Conservation (phyloP, 2,329 filamentous ascomycete genomes). For the Leptographium lundbergii region DNA sequence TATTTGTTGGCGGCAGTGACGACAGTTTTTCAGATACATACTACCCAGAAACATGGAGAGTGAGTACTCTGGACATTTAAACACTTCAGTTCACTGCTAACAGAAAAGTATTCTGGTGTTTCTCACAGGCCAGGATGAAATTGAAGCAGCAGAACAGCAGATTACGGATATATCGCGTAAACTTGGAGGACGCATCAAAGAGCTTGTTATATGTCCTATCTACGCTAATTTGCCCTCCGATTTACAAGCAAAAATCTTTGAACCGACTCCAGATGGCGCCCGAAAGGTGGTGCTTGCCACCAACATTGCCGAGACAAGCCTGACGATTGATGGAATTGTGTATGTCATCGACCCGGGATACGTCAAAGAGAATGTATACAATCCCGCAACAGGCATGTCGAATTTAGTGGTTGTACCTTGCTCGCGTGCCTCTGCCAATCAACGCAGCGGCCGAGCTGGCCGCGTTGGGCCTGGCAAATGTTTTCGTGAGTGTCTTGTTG, state of each 20-base stretch:
- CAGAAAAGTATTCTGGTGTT: conserved; percentile 64
- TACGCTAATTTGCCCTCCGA: conserved; percentile 90
- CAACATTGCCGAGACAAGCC: conserved; percentile 90
- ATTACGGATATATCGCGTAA: conserved; percentile 79
- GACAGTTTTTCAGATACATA: conserved; percentile 90
- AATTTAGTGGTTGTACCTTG: conserved; percentile 83
- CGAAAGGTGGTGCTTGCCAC: conserved; percentile 90
- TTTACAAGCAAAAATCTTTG: conserved; percentile 85
- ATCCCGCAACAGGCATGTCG: conserved; percentile 83
- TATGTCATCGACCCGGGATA: conserved; percentile 95
- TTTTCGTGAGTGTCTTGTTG: conserved; percentile 42
- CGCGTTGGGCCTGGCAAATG: conserved; percentile 87
- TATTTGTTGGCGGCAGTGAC: conserved; percentile 86
- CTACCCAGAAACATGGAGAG: conserved; percentile 71
- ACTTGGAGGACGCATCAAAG: conserved; percentile 69
- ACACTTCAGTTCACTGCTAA: not conserved
- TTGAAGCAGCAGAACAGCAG: conserved; percentile 74
- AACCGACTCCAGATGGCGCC: conserved; percentile 72
- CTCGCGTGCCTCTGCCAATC: conserved; percentile 83
- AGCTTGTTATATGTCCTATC: conserved; percentile 84
- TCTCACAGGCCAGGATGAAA: conserved; percentile 91
- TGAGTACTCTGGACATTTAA: not conserved
- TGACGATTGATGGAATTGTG: conserved; percentile 92
- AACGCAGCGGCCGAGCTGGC: conserved; percentile 83
- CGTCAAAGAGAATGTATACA: conserved; percentile 91